These are phyloP conservation scores for Purshia tridentata DNA, from an alignment of 306 rosid genomes.

Conservation along the genomic window DNA sequence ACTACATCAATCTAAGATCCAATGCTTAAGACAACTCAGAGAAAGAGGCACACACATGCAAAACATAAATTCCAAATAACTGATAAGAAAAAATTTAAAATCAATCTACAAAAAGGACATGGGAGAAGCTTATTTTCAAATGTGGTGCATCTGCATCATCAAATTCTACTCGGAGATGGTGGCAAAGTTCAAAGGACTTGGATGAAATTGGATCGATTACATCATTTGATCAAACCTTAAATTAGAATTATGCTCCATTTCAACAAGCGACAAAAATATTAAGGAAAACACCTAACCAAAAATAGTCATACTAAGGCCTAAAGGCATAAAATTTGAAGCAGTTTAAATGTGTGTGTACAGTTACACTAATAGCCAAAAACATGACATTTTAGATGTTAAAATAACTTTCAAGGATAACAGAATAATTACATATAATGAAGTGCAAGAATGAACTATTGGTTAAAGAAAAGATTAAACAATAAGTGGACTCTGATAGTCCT, in stretches of 20 bases:
- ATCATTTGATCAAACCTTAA: not conserved
- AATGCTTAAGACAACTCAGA: not conserved
- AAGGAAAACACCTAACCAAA: not conserved
- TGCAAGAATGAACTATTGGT: not conserved
- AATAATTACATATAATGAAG: not conserved
- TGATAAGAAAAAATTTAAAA: not conserved
- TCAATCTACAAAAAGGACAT: not conserved
- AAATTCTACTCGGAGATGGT: not conserved
- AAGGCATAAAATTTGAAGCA: not conserved
- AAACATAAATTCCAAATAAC: not conserved
- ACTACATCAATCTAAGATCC: constrained; percentile 16
- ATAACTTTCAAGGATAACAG: not conserved
- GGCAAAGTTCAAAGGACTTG: not conserved
- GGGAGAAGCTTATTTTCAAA: constrained; percentile 3
- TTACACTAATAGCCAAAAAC: not conserved
- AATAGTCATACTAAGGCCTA: not conserved
- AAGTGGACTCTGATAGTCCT: not conserved
- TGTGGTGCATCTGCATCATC: not conserved
- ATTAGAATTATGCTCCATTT: not conserved
- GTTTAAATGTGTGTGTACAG: not conserved
- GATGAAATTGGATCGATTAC: not conserved
- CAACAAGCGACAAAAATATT: not conserved
- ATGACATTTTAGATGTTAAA: not conserved
- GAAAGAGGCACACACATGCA: constrained; percentile 11
- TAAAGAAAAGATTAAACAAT: not conserved